Base-by-base conservation (phyloP, 441 rosid species). In the Mallotus japonicus region DNA sequence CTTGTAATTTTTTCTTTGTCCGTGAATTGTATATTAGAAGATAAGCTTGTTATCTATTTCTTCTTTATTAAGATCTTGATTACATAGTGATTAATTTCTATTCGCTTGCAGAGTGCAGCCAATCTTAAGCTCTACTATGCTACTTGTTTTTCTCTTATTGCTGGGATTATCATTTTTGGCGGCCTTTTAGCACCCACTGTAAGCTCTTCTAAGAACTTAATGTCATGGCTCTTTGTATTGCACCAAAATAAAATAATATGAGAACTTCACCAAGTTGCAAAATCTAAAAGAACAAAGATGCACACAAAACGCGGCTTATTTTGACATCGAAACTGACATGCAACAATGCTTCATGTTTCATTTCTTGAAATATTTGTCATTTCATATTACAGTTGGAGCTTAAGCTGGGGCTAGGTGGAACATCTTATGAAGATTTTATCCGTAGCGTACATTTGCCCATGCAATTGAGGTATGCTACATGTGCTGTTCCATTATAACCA, bases 361-460 rank as follows among this genome's bases (percentile, higher is more conserved):
- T 40, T 62, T 53, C 4, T 10, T 37, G 34, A 28, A 7, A 4
- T 44, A 20, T 46, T 79, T 54, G 64, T 28, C 7, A n/a, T 65
- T 73, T 79, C 46, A 54, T 65, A 34, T 78, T 71, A 62, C 85
- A 95, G 99, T 76, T 95, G 87, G 99, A 95, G 87, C 87, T 95
- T 67, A 95, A 87, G 89, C 84, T 95, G 59, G 99, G 99, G 59
- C 28, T 95, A 50, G 99, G 99, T 4, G 99, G 99, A 69, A 92
- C 99, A 42, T 89, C 97, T 20, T 95, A 92, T 79, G 87, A 69
- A 81, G 99, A 95, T 85, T 90, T 95, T 82, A 95, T 95, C 44
- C 84, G 72, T 11, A 89, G 78, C 72, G 64, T 88, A 76, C 92
- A 91, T 85, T 80, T 95, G 55, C 99, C 99, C n/a, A 85, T 86